phyloP scores from a whole-genome alignment of 164 flowering plant species.

The Kingdonia uniflora region DNA sequence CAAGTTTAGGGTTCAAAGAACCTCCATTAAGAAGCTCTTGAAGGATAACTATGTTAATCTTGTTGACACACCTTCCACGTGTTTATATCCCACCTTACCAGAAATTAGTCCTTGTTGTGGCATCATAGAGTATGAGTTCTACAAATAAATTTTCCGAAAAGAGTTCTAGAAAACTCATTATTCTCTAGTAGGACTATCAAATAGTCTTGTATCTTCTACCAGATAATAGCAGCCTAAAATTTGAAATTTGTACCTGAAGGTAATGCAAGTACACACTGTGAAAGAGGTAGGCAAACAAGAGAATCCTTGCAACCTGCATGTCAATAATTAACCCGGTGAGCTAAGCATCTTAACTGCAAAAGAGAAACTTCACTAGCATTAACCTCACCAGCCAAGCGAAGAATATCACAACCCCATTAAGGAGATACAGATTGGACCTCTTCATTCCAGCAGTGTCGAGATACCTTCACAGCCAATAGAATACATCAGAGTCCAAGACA shows the following conservation, averaged over 20 bases:
- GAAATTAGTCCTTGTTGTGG: background rate
- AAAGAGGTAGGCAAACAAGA: conserved; percentile 73
- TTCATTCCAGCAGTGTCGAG: conserved; percentile 89
- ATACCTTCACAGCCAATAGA: conserved; percentile 43
- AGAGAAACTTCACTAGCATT: background rate
- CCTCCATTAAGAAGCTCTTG: too few relatives aligned
- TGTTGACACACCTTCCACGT: background rate
- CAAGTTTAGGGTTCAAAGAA: too few relatives aligned
- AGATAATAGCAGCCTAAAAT: background rate
- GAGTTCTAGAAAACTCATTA: background rate
- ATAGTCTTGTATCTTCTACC: background rate
- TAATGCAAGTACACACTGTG: conserved; percentile 74
- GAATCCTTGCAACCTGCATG: conserved; percentile 82
- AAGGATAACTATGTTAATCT: too few relatives aligned
- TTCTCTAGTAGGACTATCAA: background rate
- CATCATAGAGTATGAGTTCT: background rate
- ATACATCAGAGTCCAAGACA: background rate
- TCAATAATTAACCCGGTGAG: conserved; percentile 1
- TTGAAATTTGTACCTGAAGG: conserved; percentile 49
- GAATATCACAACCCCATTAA: conserved; percentile 78
- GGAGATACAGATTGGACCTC: conserved; percentile 66
- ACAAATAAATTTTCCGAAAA: background rate
- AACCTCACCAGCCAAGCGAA: conserved; percentile 83
- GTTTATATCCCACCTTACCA: background rate
- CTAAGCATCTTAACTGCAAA: background rate